Base-by-base conservation (phyloP, 345 rosid species). In the Populus davidiana region DNA sequence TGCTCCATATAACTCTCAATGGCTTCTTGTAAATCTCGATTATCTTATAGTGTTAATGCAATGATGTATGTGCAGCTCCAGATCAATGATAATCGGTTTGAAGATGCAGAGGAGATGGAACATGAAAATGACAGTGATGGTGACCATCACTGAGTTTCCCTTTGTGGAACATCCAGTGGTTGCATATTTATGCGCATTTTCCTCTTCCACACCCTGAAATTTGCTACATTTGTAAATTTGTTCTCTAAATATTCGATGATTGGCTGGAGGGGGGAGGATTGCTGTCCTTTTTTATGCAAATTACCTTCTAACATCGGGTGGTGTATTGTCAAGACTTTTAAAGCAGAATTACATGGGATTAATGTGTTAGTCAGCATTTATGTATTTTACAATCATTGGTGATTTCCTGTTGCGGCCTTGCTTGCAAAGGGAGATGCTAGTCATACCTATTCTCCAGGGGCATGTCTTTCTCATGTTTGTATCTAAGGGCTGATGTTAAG, bases 41-140 rank as follows among this genome's bases (percentile, higher is more conserved):
- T 0, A 21, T 39, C 17, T 52, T 49, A 4, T 50, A 18, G 23
- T 64, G 52, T 23, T 74, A 50, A 41, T 38, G 14, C 63, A 38
- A n/a, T 18, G 39, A 18, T 78, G 33, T 49, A 29, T 23, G 20
- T 81, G 86, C 91, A 96, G 98, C 98, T 93, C 71, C 91, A 88
- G 67, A 96, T 94, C 72, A 83, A 90, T 70, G 98, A 96, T 75
- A 86, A 87, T 63, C 91, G 99, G 77, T 96, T 93, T 81, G 97
- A 92, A 47, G 99, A 96, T 82, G 97, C 97, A 0, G 99, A 96
- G 66, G 99, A 92, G 89, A 90, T 83, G 93, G 89, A 85, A 33
- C 89, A 83, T 59, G 90, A 81, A 31, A 83, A 72, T 64, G 81
- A 84, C 31, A 62, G 73, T 6, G 31, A 76, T n/a, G 61, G 12